These are phyloP conservation scores for Teunomyces lycoperdinae DNA, from an alignment of 805 yeast species.

Conservation along the genomic window DNA sequence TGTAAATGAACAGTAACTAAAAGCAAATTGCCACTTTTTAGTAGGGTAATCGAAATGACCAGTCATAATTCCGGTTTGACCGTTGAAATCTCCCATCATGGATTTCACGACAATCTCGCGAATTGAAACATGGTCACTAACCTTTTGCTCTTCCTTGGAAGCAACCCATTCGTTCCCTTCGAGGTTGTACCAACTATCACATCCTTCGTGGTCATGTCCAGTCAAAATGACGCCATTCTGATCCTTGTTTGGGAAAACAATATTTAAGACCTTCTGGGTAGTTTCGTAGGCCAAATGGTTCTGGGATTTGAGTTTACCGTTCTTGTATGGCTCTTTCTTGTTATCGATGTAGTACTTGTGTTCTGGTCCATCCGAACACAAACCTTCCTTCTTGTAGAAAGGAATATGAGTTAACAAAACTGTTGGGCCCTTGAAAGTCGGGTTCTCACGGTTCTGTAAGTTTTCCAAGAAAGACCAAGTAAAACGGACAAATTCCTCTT, in stretches of 20 bases:
- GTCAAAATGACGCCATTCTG: conserved; percentile 80
- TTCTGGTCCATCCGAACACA: conserved; percentile 84
- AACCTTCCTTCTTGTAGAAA: conserved; percentile 73
- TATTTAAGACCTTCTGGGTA: conserved; percentile 63
- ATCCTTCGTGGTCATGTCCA: conserved; percentile 97
- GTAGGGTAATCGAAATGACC: conserved; percentile 54
- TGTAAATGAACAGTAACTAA: conserved; percentile 72
- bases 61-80: conserved; percentile 81
- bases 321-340: conserved; percentile 62
- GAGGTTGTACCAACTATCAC: conserved; percentile 63
- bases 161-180: conserved; percentile 58
- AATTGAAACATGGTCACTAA: conserved; percentile 37
- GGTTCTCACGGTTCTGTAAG: conserved; percentile 46
- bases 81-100: conserved; percentile 95
- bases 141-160: conserved; percentile 31
- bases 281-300: conserved; percentile 74
- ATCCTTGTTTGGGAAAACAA: conserved; percentile 60
- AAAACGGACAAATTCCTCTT: conserved; percentile 61
- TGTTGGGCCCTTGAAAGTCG: conserved; percentile 68
- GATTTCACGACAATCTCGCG: conserved; percentile 84
- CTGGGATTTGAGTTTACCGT: conserved; percentile 73
- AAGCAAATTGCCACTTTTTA: conserved; percentile 62
- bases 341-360: conserved; percentile 47
- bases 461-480: conserved; percentile 74
- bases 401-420: conserved; percentile 88